A percentile compares a stretch with the other conserved stretches of the same genome.
phyloP scores from a whole-genome alignment of 306 rosid species.

The Glycine latifolia region DNA sequence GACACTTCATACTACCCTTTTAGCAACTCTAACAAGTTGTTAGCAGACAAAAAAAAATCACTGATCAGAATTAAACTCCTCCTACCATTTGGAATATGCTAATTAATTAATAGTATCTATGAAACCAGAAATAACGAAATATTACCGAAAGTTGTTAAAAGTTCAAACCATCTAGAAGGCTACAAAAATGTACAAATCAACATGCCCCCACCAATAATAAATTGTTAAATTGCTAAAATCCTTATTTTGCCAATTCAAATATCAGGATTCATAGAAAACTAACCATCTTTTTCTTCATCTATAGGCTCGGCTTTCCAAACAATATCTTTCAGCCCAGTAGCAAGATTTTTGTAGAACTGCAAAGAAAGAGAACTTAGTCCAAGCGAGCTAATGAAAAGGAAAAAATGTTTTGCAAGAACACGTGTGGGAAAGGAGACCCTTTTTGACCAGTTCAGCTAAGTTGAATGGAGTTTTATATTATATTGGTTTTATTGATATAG shows the following conservation, averaged over 20 bases:
- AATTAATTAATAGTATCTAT: constrained; percentile 12
- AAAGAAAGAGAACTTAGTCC: constrained; percentile 35
- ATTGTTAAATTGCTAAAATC: constrained; percentile 11
- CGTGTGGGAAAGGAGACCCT: too few relatives aligned
- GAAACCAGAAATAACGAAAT: background rate
- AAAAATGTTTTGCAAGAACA: background rate
- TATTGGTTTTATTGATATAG: too few relatives aligned
- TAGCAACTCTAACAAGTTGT: background rate
- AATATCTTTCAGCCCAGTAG: constrained; percentile 84
- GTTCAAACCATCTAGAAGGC: background rate
- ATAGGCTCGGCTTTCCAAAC: constrained; percentile 87
- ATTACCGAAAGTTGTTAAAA: constrained; percentile 3
- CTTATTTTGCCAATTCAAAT: constrained; percentile 16
- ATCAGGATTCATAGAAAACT: constrained; percentile 46
- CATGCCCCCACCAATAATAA: background rate
- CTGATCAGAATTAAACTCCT: constrained; percentile 9
- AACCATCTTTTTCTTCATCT: constrained; percentile 64
- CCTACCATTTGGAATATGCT: background rate
- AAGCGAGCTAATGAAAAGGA: background rate
- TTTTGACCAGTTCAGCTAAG: too few relatives aligned
- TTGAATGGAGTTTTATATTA: too few relatives aligned
- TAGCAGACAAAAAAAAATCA: constrained; percentile 3
- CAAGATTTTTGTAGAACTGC: constrained; percentile 84
- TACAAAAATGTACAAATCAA: background rate
- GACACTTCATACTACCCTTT: background rate